These are phyloP conservation scores for Fomitopsis pinicola DNA, from an alignment of 1,284 basidiomycete genomes.

Conservation along the genomic window DNA sequence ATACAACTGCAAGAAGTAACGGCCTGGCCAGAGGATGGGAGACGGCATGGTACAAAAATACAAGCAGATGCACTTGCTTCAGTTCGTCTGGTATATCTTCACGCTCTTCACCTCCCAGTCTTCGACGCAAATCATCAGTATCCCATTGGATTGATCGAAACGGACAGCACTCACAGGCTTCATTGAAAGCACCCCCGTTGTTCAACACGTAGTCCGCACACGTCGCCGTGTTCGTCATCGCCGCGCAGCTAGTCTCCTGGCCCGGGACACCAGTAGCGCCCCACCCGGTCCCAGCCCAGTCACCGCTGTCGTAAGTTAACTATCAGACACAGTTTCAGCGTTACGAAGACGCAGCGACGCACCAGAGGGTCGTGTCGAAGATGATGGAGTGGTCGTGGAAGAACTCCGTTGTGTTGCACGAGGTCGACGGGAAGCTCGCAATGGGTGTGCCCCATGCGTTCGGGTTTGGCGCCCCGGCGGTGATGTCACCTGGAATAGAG, in stretches of 20 bases:
- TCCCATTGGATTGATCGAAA: not conserved
- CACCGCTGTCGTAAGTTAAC: slow-evolving; percentile 51
- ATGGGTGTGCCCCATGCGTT: slow-evolving; percentile 70
- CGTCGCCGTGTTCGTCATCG: slow-evolving; percentile 72
- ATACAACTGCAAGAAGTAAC: not conserved
- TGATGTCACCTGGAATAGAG: slow-evolving; percentile 71
- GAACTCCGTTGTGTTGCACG: slow-evolving; percentile 69
- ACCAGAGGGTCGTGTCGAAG: slow-evolving; percentile 81
- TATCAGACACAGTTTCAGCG: no score
- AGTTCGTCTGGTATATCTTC: slow-evolving; percentile 54
- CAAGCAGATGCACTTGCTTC: not conserved
- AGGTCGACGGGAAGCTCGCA: slow-evolving; percentile 64
- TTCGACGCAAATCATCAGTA: slow-evolving; percentile 23
- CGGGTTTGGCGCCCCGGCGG: slow-evolving; percentile 62
- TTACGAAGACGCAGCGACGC: slow-evolving; percentile 19
- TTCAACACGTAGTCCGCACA: slow-evolving; percentile 75
- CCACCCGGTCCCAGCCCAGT: slow-evolving; percentile 88
- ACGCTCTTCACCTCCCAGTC: slow-evolving; percentile 78
- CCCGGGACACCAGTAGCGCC: slow-evolving; percentile 64
- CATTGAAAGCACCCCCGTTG: slow-evolving; percentile 62
- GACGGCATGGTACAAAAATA: not conserved
- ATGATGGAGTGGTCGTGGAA: slow-evolving; percentile 73
- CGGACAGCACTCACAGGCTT: slow-evolving; percentile 65
- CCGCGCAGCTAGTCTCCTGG: slow-evolving; percentile 79
- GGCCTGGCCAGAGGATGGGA: not conserved